Percentiles rank a stretch among this genome's conserved stretches.
phyloP scores from a whole-genome alignment of 2,329 filamentous ascomycete genomes.

The Paecilomyces fulvus region DNA sequence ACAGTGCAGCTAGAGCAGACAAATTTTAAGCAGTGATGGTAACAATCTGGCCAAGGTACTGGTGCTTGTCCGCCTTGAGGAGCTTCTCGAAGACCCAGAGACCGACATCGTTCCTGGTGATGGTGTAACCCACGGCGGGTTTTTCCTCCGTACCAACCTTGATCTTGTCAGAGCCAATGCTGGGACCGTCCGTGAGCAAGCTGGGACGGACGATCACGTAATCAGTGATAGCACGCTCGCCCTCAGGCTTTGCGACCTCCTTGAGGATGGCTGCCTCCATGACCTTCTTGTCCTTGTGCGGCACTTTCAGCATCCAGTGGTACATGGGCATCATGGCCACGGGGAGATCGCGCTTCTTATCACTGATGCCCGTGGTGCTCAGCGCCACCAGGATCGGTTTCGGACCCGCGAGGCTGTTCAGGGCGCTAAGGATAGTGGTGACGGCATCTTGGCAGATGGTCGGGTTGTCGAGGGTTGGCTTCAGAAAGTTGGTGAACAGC shows the following conservation, averaged over 20 bases:
- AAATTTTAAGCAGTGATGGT: background rate
- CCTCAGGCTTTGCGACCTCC: constrained; percentile 12
- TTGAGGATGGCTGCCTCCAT: constrained; percentile 13
- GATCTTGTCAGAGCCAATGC: constrained; percentile 14
- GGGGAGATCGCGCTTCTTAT: constrained; percentile 22
- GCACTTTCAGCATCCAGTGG: constrained; percentile 15
- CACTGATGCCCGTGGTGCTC: constrained; percentile 25
- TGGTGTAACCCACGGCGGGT: constrained; percentile 19
- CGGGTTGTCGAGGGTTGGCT: constrained; percentile 25
- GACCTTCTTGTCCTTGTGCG: constrained; percentile 14
- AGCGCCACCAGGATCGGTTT: constrained; percentile 20
- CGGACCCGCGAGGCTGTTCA: constrained; percentile 1
- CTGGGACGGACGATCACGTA: constrained; percentile 18
- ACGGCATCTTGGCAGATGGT: constrained; percentile 25
- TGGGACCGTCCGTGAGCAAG: constrained; percentile 16
- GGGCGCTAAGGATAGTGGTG: constrained; percentile 16
- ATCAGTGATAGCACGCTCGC: constrained; percentile 10
- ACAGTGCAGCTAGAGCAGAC: background rate
- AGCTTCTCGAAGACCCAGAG: constrained; percentile 19
- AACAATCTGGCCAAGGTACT: background rate
- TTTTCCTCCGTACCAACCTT: constrained; percentile 15
- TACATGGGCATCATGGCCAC: constrained; percentile 17
- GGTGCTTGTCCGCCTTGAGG: background rate
- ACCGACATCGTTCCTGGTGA: constrained; percentile 21
- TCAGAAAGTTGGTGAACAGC: constrained; percentile 14